Percentiles rank a stretch among this genome's conserved stretches.
Conservation (phyloP, 345 rosid species). For the Aquilaria malaccensis region DNA sequence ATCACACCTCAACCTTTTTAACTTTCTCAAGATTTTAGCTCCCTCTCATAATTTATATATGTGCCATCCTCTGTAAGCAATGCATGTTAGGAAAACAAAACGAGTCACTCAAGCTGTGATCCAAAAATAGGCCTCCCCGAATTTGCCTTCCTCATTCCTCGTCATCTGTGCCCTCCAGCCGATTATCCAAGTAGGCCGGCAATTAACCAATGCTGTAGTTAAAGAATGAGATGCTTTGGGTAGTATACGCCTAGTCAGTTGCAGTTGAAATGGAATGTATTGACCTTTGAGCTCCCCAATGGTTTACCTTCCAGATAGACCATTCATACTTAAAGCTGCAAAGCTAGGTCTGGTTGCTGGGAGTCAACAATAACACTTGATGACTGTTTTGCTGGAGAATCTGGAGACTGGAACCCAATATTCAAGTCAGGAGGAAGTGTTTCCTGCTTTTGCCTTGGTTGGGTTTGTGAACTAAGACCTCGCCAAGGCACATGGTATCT, state of each 20-base stretch:
- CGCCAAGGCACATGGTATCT: conserved; percentile 60
- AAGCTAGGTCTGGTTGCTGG: conserved; percentile 92
- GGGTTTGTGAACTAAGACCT: conserved; percentile 45
- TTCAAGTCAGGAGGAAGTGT: conserved; percentile 85
- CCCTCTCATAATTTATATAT: not conserved
- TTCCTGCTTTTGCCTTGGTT: conserved; percentile 55
- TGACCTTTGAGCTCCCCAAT: not conserved
- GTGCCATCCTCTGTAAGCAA: conserved; percentile 13
- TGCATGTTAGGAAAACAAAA: conserved; percentile 9
- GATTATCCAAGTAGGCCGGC: not conserved
- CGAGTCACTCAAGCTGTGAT: conserved; percentile 3
- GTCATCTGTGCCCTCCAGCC: not conserved
- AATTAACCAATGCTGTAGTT: not conserved
- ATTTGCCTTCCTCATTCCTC: conserved; percentile 1
- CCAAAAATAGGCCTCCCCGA: conserved; percentile 4
- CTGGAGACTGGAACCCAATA: conserved; percentile 78
- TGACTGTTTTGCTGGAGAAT: conserved; percentile 76
- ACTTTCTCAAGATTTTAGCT: conserved; percentile 9
- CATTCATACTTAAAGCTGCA: conserved; percentile 55
- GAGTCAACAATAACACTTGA: conserved; percentile 68
- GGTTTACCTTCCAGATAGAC: not conserved
- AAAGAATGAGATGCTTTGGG: conserved; percentile 5
- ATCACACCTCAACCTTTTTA: not conserved
- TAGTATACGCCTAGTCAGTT: not conserved
- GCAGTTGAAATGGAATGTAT: not conserved